These are phyloP conservation scores for Phlyctochytrium arcticum DNA, from an alignment of 192 early-diverging fungal genomes.

Conservation along the genomic window DNA sequence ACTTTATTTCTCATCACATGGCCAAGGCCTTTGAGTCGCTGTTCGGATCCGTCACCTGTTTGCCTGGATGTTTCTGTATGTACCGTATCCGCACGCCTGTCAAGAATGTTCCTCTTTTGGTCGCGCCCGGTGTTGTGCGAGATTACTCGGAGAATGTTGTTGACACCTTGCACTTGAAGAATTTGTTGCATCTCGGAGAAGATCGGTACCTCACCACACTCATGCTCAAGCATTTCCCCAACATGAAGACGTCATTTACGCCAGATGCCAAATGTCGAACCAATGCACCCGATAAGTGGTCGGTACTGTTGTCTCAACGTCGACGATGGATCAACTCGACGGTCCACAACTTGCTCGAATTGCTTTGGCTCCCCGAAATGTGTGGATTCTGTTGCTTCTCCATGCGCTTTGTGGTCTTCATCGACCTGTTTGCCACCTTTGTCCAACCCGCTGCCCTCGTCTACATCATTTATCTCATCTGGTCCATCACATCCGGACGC, in stretches of 20 bases:
- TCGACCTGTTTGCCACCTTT: constrained; percentile 87
- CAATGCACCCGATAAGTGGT: constrained; percentile 86
- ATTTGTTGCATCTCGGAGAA: constrained; percentile 91
- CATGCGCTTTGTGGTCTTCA: constrained; percentile 93
- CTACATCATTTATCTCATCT: constrained; percentile 69
- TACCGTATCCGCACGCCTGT: constrained; percentile 89
- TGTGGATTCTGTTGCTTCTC: constrained; percentile 98
- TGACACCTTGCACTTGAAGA: constrained; percentile 97
- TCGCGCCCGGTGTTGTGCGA: constrained; percentile 70
- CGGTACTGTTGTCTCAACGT: constrained; percentile 86
- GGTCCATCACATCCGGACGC: constrained; percentile 53
- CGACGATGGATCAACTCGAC: constrained; percentile 99
- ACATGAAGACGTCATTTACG: constrained; percentile 90
- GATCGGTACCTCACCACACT: constrained; percentile 96
- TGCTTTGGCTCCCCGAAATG: constrained; percentile 78
- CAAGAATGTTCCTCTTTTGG: constrained; percentile 70
- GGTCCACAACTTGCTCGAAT: constrained; percentile 91
- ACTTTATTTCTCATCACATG: constrained; percentile 55
- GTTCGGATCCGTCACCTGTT: constrained; percentile 62
- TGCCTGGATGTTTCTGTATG: constrained; percentile 97
- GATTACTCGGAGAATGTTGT: constrained; percentile 90
- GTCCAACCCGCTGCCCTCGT: constrained; percentile 59
- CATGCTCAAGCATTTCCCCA: constrained; percentile 96
- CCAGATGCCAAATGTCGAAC: constrained; percentile 88
- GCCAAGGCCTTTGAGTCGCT: constrained; percentile 64